phyloP scores from a whole-genome alignment of 352 stramenopile species.

The Pelagophyceae sp. region DNA sequence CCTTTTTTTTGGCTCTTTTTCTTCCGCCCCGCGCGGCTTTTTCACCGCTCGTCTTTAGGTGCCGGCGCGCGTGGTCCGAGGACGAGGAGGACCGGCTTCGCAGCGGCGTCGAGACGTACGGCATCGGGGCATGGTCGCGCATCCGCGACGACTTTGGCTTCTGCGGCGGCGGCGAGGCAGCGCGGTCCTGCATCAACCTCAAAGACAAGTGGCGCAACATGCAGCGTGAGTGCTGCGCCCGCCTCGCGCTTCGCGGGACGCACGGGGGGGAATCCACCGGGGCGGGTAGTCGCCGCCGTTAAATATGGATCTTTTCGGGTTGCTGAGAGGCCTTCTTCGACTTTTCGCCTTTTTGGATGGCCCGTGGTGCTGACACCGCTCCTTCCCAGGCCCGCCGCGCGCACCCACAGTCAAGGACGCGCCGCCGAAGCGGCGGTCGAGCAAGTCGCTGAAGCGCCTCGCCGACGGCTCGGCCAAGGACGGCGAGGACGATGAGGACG shows the following conservation, averaged over 20 bases:
- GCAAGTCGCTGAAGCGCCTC: no score
- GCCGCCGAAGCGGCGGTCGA: not conserved
- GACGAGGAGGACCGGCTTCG: not conserved
- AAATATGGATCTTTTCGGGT: no score
- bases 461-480: no score
- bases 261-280: no score
- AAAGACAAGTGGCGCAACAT: conserved; percentile 11
- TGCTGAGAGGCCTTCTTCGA: no score
- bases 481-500: not conserved
- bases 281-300: no score
- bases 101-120: not conserved
- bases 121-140: not conserved
- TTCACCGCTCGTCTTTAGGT: no score
- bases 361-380: no score
- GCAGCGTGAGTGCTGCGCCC: not conserved
- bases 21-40: no score
- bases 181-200: not conserved
- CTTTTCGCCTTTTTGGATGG: no score
- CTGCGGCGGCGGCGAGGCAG: not conserved
- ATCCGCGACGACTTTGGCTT: not conserved
- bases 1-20: no score
- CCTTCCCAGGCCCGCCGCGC: not conserved
- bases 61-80: not conserved
- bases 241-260: no score
- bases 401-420: not conserved